Evolutionary conservation across 768 basidiomycete genomes (phyloP).

Genomic region (Lactarius akahatsu): DNA sequence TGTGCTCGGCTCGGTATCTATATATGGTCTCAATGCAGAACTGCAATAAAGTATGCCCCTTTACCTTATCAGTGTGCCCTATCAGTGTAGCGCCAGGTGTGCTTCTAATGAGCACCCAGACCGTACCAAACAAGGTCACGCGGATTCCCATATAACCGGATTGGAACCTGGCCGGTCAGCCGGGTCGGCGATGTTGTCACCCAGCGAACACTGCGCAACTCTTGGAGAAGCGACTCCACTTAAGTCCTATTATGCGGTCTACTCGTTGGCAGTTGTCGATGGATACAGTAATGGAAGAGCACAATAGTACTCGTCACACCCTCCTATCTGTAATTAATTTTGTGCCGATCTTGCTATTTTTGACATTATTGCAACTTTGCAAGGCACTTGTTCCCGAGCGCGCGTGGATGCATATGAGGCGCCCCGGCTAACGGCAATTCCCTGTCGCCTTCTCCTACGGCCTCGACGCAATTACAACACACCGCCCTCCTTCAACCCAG

Average conservation of each 20-base stretch:
- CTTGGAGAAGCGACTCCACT: background rate
- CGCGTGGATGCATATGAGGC: background rate
- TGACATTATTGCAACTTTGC: background rate
- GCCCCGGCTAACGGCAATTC: background rate
- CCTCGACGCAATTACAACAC: background rate
- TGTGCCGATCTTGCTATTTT: background rate
- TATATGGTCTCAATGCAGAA: slow-evolving; percentile 10
- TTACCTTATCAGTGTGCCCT: background rate
- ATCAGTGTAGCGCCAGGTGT: too few species aligned
- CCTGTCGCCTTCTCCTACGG: background rate
- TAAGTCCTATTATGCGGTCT: background rate
- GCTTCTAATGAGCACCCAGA: too few species aligned
- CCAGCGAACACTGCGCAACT: background rate
- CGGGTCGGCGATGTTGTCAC: background rate
- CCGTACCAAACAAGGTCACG: background rate
- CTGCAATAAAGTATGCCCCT: background rate
- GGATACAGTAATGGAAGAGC: background rate
- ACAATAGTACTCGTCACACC: background rate
- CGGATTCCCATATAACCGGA: background rate
- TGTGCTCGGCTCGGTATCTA: slow-evolving; percentile 16
- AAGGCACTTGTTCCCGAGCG: background rate
- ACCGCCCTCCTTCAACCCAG: background rate
- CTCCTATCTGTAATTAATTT: background rate
- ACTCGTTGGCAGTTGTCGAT: background rate
- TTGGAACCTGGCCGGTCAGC: background rate